Conservation (phyloP, 129 eudicot species). For the Smallanthus sonchifolius region DNA sequence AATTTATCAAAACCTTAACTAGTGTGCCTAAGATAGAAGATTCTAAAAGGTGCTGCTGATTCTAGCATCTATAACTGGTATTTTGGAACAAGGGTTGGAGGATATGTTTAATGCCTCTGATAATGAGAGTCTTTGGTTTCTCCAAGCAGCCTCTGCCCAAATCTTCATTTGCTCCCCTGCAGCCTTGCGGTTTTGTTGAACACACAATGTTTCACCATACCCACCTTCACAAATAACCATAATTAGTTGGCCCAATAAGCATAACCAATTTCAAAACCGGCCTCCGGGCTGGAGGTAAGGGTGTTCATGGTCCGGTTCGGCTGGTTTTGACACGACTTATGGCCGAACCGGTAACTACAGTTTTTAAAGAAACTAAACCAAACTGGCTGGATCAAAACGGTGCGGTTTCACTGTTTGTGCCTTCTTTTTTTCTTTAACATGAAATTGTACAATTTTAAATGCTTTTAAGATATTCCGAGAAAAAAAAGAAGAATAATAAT, state of each 20-base stretch:
- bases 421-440: no score
- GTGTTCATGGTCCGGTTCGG: no score
- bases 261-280: neutral
- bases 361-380: no score
- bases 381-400: no score
- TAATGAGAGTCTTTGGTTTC: slow-evolving; percentile 60
- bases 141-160: slow-evolving; percentile 84
- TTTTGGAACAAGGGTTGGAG: slow-evolving; percentile 45
- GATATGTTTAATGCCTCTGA: slow-evolving; percentile 60
- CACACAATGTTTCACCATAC: slow-evolving; percentile 66
- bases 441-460: no score
- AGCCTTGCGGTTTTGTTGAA: slow-evolving; percentile 80
- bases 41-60: slow-evolving; percentile 61
- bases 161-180: slow-evolving; percentile 70
- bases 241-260: neutral
- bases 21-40: neutral
- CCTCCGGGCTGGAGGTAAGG: neutral
- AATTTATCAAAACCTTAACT: neutral
- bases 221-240: slow-evolving; percentile 55
- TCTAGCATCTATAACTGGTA: slow-evolving; percentile 73
- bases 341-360: no score
- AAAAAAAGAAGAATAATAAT: no score
- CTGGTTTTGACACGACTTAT: no score
- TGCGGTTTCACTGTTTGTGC: no score
- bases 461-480: no score